Percentiles rank a stretch among this genome's conserved stretches.
phyloP scores from a whole-genome alignment of 441 rosid species.

The Biscutella auriculata region DNA sequence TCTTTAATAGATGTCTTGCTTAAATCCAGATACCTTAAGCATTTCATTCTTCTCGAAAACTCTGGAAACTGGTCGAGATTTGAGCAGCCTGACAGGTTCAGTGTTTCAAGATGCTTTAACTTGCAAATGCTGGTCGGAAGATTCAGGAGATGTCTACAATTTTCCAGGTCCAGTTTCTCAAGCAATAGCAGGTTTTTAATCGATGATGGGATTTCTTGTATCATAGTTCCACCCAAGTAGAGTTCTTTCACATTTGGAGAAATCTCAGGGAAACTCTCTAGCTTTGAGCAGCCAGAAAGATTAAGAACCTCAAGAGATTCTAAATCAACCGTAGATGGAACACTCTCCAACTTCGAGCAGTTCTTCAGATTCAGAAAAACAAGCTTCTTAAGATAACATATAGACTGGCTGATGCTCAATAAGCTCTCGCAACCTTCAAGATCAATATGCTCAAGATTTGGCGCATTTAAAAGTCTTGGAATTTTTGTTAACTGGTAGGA shows the following conservation, averaged over 20 bases:
- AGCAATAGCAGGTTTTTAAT: constrained; percentile 12
- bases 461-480: constrained; percentile 15
- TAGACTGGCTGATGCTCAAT: neutral
- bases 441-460: constrained; percentile 11
- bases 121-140: constrained; percentile 13
- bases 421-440: constrained; percentile 17
- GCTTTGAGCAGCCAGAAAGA: constrained; percentile 16
- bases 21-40: constrained; percentile 10
- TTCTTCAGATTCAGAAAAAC: neutral
- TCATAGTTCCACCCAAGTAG: constrained; percentile 8
- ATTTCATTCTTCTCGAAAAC: constrained; percentile 13
- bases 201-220: constrained; percentile 15
- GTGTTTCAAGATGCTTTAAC: constrained; percentile 14
- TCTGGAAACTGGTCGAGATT: constrained; percentile 7
- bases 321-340: neutral
- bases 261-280: constrained; percentile 10
- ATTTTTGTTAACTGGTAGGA: constrained; percentile 1
- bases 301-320: constrained; percentile 12
- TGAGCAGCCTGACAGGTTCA: constrained; percentile 17
- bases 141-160: neutral
- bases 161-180: constrained; percentile 17
- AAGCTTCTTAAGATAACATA: neutral
- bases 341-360: constrained; percentile 3
- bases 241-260: constrained; percentile 14
- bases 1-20: constrained; percentile 8